These are phyloP conservation scores for Chalciporus sp. DNA, from an alignment of 1,284 basidiomycete genomes.

Conservation along the genomic window DNA sequence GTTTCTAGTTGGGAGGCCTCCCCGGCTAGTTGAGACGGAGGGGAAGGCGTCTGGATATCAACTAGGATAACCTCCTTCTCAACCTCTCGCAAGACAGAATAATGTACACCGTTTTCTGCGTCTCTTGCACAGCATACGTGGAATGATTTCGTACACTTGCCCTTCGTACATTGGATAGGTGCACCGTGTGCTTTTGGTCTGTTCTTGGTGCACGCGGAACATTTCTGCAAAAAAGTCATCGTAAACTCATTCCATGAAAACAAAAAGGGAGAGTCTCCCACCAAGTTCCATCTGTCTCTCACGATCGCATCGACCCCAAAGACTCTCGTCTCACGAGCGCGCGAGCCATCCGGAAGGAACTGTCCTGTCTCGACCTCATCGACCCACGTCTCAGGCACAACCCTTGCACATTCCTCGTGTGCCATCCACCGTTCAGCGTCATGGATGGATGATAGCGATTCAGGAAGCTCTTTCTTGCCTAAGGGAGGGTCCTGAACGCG, in stretches of 20 bases:
- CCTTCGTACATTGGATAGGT: constrained; percentile 92
- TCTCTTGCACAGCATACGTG: constrained; percentile 89
- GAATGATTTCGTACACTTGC: constrained; percentile 91
- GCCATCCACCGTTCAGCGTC: constrained; percentile 61
- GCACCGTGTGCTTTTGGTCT: constrained; percentile 78
- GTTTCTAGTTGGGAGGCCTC: constrained; percentile 2
- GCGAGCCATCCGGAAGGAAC: constrained; percentile 34
- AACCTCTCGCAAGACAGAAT: constrained; percentile 63
- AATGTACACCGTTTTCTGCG: constrained; percentile 58
- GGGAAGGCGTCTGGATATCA: constrained; percentile 33
- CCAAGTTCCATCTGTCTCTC: constrained; percentile 89
- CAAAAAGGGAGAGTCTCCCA: constrained; percentile 42
- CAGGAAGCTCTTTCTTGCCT: constrained; percentile 51
- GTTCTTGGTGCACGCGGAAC: constrained; percentile 75
- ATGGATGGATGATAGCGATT: constrained; percentile 29
- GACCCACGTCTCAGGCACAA: constrained; percentile 86
- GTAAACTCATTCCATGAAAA: constrained; percentile 6
- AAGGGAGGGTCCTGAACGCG: constrained; percentile 70
- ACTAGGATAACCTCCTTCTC: constrained; percentile 76
- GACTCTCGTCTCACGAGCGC: constrained; percentile 57
- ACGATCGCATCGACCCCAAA: constrained; percentile 85
- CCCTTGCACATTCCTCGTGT: constrained; percentile 75
- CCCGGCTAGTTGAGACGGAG: constrained; percentile 23
- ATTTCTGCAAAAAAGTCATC: constrained; percentile 64
- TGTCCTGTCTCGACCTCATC: constrained; percentile 57